These are phyloP conservation scores for Pythium utonaiense DNA, from an alignment of 352 stramenopile genomes.

Conservation along the genomic window DNA sequence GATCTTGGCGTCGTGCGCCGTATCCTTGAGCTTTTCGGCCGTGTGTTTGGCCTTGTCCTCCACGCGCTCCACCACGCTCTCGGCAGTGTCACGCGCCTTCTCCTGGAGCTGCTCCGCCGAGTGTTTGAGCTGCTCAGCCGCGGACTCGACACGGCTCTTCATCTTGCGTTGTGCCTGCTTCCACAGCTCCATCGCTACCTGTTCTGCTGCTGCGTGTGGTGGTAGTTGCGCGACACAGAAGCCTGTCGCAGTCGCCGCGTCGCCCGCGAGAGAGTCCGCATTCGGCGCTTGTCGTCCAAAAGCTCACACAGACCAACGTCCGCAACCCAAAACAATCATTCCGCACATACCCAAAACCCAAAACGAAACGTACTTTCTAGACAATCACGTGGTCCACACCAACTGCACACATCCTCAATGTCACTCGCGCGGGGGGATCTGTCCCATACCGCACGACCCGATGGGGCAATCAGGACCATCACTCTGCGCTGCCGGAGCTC, in stretches of 20 bases:
- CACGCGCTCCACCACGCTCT: constrained; percentile 17
- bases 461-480: constrained; percentile 1
- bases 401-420: background rate
- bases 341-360: background rate
- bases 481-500: background rate
- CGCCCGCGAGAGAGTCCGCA: constrained; percentile 65
- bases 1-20: constrained; percentile 23
- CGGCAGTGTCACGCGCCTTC: constrained; percentile 17
- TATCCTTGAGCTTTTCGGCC: constrained; percentile 16
- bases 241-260: constrained; percentile 53
- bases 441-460: background rate
- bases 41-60: constrained; percentile 21
- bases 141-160: constrained; percentile 9
- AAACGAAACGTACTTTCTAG: background rate
- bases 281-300: constrained; percentile 91
- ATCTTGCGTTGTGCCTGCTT: constrained; percentile 15
- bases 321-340: constrained; percentile 83
- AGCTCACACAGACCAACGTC: constrained; percentile 86
- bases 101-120: constrained; percentile 21
- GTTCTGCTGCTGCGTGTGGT: background rate
- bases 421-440: background rate
- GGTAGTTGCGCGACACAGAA: background rate
- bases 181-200: constrained; percentile 6
- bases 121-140: constrained; percentile 19
- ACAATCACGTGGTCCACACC: constrained; percentile 2